Conservation (phyloP, 257 asterid species). For the Solanum neorickii region DNA sequence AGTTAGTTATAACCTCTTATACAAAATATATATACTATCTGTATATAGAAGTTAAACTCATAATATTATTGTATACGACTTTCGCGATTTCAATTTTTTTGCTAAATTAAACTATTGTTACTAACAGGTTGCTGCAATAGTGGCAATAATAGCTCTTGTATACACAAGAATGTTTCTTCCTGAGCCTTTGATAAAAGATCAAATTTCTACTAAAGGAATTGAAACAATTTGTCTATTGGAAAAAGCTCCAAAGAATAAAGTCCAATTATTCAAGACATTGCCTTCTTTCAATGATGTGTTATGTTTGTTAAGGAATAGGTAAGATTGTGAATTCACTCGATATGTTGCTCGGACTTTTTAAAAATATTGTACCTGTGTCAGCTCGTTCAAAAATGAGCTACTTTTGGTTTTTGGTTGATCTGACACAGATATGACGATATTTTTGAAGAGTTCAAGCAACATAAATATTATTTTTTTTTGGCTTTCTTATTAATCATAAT, state of each 20-base stretch:
- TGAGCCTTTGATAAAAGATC: conserved; percentile 32
- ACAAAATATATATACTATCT: neutral
- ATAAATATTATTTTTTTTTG: neutral
- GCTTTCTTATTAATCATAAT: neutral
- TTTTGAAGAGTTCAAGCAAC: neutral
- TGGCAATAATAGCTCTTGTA: conserved; percentile 46
- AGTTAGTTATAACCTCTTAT: neutral
- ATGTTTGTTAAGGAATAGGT: conserved; percentile 61
- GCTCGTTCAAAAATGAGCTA: fast-evolving
- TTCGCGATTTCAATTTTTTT: neutral
- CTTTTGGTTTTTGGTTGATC: neutral
- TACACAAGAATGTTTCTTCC: conserved; percentile 72
- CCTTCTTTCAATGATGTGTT: conserved; percentile 53
- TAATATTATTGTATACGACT: neutral
- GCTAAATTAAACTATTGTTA: neutral
- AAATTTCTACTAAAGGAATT: conserved; percentile 5
- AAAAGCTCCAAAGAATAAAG: conserved; percentile 36
- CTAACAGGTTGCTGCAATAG: conserved; percentile 58
- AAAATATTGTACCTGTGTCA: neutral
- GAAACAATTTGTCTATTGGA: conserved; percentile 53
- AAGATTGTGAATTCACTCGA: neutral
- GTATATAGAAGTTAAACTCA: neutral
- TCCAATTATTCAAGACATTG: conserved; percentile 33
- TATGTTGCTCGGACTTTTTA: neutral
- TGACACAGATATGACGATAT: neutral